Conservation (phyloP, 179 eudicot genomes). For the Camellia oleifera region DNA sequence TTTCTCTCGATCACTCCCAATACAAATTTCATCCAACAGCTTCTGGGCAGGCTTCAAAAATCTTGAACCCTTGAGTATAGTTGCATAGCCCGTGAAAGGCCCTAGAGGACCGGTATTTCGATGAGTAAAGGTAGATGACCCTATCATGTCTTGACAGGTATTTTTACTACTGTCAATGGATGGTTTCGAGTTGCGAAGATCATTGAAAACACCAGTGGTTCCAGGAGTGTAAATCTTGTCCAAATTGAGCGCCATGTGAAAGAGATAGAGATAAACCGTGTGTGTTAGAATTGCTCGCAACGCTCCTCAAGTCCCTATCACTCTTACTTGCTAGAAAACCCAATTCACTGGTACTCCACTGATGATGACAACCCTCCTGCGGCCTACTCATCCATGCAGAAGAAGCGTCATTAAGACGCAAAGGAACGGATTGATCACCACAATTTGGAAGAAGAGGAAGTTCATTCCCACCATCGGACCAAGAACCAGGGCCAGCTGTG, state of each 20-base stretch:
- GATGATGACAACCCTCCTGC: constrained; percentile 2
- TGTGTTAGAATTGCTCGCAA: constrained; percentile 21
- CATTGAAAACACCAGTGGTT: neutral
- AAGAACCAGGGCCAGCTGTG: constrained; percentile 10
- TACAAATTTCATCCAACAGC: constrained; percentile 56
- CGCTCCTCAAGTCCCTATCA: constrained; percentile 11
- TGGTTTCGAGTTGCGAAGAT: neutral
- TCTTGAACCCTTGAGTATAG: constrained; percentile 54
- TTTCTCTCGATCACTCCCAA: constrained; percentile 15
- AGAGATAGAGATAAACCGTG: constrained; percentile 42
- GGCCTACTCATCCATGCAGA: neutral
- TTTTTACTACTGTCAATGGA: constrained; percentile 6
- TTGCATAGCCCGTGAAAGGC: constrained; percentile 78
- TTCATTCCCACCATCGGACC: constrained; percentile 18
- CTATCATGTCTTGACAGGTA: constrained; percentile 14
- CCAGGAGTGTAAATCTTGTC: constrained; percentile 9
- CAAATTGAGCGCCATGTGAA: constrained; percentile 17
- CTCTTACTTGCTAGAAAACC: constrained; percentile 7
- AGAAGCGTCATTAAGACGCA: no score
- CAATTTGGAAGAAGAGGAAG: constrained; percentile 17
- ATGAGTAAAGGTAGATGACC: constrained; percentile 18
- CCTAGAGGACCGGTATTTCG: constrained; percentile 60
- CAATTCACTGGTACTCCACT: constrained; percentile 18
- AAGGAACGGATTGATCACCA: constrained; percentile 10
- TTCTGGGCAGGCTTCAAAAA: constrained; percentile 68